Evolutionary conservation across 2,329 filamentous ascomycete species (phyloP), one percentile per base, ranked within the genome.

Genomic region (Xylaria sp.): DNA sequence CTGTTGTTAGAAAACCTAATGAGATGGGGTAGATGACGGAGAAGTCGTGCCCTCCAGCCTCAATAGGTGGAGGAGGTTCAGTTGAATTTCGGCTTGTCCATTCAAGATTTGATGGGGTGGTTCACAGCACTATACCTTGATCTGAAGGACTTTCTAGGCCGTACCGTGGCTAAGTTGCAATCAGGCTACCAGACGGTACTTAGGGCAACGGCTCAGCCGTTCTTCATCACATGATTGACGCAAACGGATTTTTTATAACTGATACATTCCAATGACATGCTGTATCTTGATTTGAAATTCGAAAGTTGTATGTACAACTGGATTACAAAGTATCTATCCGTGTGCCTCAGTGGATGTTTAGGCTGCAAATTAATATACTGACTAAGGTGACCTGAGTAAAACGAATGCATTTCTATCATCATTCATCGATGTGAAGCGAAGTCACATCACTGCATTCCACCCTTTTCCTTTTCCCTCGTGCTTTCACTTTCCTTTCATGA

Each of bases 361-460:
- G 51, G 57, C 40, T 23, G 33, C n/a, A 51, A 65, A 56, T 48
- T 61, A 59, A 59, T 63, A 59, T 63, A 63, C 46, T 28, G 28
- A 28, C 28, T 36, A 15, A 42, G 58, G 36, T 38, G 48, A 42
- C 38, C 48, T 42, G 40, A 26, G 46, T 54, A 63, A 53, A 42
- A 33, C 7, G 38, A 53, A 31, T 40, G 57, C 59, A 28, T 33
- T 44, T 62, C 40, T 56, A 48, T 71, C 59, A 26, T 68, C 65
- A 54, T 67, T 56, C 70, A 70, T 70, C 40, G 67, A 17, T 59
- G 36, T 62, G 48, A 67, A 64, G 46, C 36, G 46, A 46, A 62
- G 48, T 46, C 59, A 68, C 53, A 49, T 53, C n/a, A 28, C 65
- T 49, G 31, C 31, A 13, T 36, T 44, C 26, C 38, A 38, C 20